Conservation (phyloP, 176 grass and related monocot species). For the Thinopyrum elongatum region DNA sequence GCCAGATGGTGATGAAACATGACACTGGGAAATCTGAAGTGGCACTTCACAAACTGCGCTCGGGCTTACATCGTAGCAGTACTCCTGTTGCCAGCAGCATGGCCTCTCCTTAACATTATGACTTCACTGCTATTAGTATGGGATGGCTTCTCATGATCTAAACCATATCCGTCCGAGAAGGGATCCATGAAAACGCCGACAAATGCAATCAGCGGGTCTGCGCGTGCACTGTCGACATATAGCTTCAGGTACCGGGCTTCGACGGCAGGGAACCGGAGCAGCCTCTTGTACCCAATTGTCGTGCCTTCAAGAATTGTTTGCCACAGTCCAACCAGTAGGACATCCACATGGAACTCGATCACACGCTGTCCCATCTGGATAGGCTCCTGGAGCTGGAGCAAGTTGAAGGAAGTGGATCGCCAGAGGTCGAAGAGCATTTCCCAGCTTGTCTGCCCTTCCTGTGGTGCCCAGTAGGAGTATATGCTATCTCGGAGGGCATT, state of each 20-base stretch:
- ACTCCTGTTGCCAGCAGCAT: constrained; percentile 23
- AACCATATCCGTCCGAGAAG: constrained; percentile 36
- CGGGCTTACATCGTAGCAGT: constrained; percentile 37
- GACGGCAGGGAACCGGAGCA: constrained; percentile 45
- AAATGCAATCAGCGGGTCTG: constrained; percentile 74
- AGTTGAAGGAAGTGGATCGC: constrained; percentile 55
- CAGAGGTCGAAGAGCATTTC: constrained; percentile 58
- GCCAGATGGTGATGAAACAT: not conserved
- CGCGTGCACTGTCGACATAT: constrained; percentile 40
- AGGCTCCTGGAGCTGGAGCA: constrained; percentile 87
- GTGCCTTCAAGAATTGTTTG: constrained; percentile 55
- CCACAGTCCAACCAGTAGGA: constrained; percentile 48
- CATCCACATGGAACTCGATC: constrained; percentile 66
- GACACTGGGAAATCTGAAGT: not conserved
- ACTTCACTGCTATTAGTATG: constrained; percentile 22
- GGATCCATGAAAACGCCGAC: constrained; percentile 71
- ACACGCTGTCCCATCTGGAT: constrained; percentile 95
- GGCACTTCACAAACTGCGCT: constrained; percentile 2
- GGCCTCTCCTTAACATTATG: constrained; percentile 29
- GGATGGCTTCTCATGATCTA: constrained; percentile 16
- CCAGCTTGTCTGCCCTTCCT: constrained; percentile 56
- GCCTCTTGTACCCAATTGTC: constrained; percentile 88
- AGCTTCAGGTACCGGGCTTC: constrained; percentile 63
- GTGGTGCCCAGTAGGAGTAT: constrained; percentile 76
- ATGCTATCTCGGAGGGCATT: constrained; percentile 60